Percentiles rank a stretch among this genome's conserved stretches.
Evolutionary conservation across 2,329 filamentous ascomycete species (phyloP).

Genomic region (Graphilbum sp.): DNA sequence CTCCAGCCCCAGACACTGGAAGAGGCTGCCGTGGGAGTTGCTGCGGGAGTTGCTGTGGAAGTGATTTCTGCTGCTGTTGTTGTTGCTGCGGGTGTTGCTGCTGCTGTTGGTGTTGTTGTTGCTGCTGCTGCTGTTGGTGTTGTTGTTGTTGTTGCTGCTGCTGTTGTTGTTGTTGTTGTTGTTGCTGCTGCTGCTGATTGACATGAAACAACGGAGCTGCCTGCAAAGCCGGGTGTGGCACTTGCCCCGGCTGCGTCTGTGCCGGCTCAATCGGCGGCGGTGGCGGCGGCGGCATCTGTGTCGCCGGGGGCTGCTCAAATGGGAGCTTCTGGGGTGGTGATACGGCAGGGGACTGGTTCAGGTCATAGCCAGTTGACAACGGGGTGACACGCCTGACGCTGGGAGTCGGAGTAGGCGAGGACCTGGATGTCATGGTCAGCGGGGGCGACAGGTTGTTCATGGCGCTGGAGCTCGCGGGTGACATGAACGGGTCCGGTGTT

Average conservation of each 20-base stretch:
- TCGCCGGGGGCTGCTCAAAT: constrained; percentile 12
- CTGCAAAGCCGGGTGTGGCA: background rate
- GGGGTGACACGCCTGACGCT: constrained; percentile 15
- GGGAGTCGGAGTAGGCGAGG: constrained; percentile 18
- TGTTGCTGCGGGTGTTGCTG: constrained; percentile 1
- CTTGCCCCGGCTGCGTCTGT: constrained; percentile 3
- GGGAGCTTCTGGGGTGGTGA: constrained; percentile 6
- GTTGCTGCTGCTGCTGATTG: background rate
- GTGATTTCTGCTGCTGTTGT: background rate
- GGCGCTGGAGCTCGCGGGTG: constrained; percentile 14
- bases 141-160: background rate
- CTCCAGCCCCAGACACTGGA: too few species aligned
- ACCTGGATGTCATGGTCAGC: constrained; percentile 9
- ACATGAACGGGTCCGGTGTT: constrained; percentile 25
- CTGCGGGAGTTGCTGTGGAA: background rate
- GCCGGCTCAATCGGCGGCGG: constrained; percentile 2
- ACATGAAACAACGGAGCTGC: too few species aligned
- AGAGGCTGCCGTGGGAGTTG: too few species aligned
- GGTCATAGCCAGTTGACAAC: constrained; percentile 8
- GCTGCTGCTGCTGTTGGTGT: background rate
- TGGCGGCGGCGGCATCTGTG: constrained; percentile 8
- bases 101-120: constrained; percentile 1
- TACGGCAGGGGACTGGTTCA: background rate
- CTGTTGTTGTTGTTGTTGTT: background rate
- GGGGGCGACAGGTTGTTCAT: constrained; percentile 21